Conservation (phyloP, 2,329 filamentous ascomycete genomes). For the Cercospora sp. region DNA sequence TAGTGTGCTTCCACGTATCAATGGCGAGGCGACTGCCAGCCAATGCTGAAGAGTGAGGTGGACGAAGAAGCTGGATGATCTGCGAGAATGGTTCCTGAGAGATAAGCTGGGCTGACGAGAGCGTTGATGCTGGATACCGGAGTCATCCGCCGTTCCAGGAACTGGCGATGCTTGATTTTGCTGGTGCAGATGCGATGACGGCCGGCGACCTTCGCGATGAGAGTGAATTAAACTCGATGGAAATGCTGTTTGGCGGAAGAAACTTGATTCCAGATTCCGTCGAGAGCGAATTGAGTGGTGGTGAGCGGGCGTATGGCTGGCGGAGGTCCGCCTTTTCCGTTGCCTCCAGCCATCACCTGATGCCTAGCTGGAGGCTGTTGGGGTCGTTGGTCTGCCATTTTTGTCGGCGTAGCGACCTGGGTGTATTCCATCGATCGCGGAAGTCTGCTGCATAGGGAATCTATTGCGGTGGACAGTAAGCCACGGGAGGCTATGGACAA, state of each 20-base stretch:
- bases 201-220: neutral
- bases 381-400: neutral
- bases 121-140: neutral
- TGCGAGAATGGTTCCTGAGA: neutral
- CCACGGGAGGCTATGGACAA: neutral
- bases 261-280: neutral
- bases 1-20: neutral
- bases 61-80: neutral
- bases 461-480: neutral
- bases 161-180: neutral
- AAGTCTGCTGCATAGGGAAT: neutral
- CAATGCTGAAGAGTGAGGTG: neutral
- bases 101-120: neutral
- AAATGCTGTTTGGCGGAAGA: neutral
- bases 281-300: neutral
- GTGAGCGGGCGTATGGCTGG: neutral
- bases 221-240: neutral
- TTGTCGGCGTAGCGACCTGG: neutral
- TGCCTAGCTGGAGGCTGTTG: neutral
- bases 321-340: neutral
- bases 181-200: neutral
- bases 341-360: neutral
- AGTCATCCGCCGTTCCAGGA: neutral
- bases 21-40: neutral
- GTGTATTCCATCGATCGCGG: conserved; percentile 3